phyloP scores from a whole-genome alignment of 805 yeast species.

The Kodamaea kakaduensis region DNA sequence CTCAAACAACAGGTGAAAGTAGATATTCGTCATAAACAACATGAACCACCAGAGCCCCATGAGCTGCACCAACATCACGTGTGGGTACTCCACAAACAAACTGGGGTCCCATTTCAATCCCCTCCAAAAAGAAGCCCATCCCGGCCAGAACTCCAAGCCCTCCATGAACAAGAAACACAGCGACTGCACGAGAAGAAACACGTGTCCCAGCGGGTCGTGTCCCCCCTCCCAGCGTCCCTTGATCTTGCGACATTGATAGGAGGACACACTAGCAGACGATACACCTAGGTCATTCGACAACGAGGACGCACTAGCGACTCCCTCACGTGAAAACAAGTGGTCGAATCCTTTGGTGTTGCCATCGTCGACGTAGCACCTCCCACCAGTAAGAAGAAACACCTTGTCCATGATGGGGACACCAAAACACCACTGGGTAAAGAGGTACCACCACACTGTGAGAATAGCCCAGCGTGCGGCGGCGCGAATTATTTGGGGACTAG shows the following conservation, averaged over 20 bases:
- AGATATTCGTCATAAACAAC: slow-evolving; percentile 76
- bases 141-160: slow-evolving; percentile 37
- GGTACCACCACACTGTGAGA: slow-evolving; percentile 76
- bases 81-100: slow-evolving; percentile 21
- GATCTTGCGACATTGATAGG: slow-evolving; percentile 35
- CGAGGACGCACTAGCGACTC: slow-evolving; percentile 1
- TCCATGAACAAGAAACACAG: slow-evolving; percentile 67
- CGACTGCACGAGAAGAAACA: slow-evolving; percentile 69
- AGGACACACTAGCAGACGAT: slow-evolving; percentile 19
- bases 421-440: slow-evolving; percentile 84
- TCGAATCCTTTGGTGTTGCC: slow-evolving; percentile 8
- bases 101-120: background rate
- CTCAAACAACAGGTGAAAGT: slow-evolving; percentile 79
- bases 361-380: slow-evolving; percentile 49
- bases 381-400: slow-evolving; percentile 78
- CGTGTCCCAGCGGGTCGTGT: slow-evolving; percentile 95
- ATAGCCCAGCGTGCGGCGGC: slow-evolving; percentile 43
- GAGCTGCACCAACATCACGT: slow-evolving; percentile 21
- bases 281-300: background rate
- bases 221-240: slow-evolving; percentile 78
- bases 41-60: slow-evolving; percentile 74
- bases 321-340: slow-evolving; percentile 1
- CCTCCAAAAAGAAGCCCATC: slow-evolving; percentile 16
- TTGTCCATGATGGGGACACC: slow-evolving; percentile 89
- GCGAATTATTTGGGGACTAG: slow-evolving; percentile 3